Base-by-base conservation (phyloP, 768 basidiomycete species). In the Sarcomyxa edulis region DNA sequence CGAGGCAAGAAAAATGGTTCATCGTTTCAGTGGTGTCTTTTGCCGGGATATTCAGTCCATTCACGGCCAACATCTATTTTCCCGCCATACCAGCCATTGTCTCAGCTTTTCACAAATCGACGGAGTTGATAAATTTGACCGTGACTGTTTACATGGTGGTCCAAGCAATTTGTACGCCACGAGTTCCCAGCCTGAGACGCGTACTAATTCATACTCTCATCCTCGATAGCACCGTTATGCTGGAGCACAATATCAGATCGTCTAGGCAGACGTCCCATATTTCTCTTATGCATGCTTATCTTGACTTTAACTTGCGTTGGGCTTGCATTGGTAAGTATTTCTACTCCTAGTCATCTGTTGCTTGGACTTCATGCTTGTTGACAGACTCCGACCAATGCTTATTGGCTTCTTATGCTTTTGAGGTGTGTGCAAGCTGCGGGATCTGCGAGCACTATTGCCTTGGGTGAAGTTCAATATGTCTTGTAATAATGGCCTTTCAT, bases 361-460 rank as follows among this genome's bases (percentile, higher is more conserved):
- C n/a, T n/a, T n/a, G n/a, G n/a, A n/a, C n/a, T n/a, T n/a, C n/a
- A n/a, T n/a, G n/a, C n/a, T n/a, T n/a, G n/a, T n/a, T n/a, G n/a
- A n/a, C n/a, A n/a, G n/a, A n/a, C n/a, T 15, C 71, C 72, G 1
- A 67, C 67, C 3, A 64, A 63, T 4, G 82, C 70, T 3, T 92
- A 85, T 54, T 91, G 85, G 86, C 61, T 88, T 5, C 63, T 92
- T 8, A 71, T 92, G 64, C 48, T 92, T 11, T 68, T 93, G n/a
- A 74, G 90, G 16, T 86, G 83, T 43, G 25, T 91, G 3, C 89
- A 92, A 64, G 80, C 84, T 2, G 71, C 79, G 3, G 88, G 89
- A 1, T 86, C 81, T 2, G 84, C 87, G 0, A 85, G 85, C 40
- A 86, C 84, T 0, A 69, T 88, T 44, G 85, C 85, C 0, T 64